These are phyloP conservation scores for Chytriomyces confervae DNA, from an alignment of 192 early-diverging fungal genomes.

Conservation along the genomic window DNA sequence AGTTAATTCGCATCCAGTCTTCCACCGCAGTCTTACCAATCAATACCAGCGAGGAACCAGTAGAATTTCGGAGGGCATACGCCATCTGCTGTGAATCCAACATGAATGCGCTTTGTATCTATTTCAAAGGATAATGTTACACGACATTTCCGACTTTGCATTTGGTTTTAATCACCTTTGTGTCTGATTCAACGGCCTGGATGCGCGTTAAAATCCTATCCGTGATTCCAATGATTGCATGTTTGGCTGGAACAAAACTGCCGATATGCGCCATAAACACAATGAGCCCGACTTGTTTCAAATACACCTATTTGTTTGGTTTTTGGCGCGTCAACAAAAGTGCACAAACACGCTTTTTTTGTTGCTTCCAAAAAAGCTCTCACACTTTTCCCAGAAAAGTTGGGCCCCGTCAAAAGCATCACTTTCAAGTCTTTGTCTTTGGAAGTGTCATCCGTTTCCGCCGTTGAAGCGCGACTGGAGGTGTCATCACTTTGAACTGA, in stretches of 20 bases:
- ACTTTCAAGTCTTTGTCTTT: constrained; percentile 40
- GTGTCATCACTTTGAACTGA: neutral
- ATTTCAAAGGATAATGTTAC: neutral
- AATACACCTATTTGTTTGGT: constrained; percentile 49
- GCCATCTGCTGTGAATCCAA: constrained; percentile 72
- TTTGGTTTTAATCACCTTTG: constrained; percentile 40
- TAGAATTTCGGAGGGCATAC: constrained; percentile 57
- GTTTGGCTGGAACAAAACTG: constrained; percentile 80
- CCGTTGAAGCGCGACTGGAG: neutral
- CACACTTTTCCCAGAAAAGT: constrained; percentile 75
- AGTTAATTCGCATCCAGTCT: too few relatives aligned
- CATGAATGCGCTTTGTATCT: constrained; percentile 72
- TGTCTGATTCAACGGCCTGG: constrained; percentile 72
- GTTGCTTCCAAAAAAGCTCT: constrained; percentile 5
- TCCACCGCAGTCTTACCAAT: constrained; percentile 40
- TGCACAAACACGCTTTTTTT: neutral
- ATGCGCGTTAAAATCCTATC: constrained; percentile 81
- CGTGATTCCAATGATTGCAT: constrained; percentile 72
- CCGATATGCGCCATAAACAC: constrained; percentile 90
- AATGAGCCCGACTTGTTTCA: constrained; percentile 82
- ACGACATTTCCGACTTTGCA: neutral
- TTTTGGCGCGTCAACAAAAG: neutral
- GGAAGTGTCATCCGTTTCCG: neutral
- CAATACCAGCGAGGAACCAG: constrained; percentile 62
- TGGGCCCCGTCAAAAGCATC: constrained; percentile 80